phyloP scores from a whole-genome alignment of 768 basidiomycete genomes.

The Boletus sensibilis region DNA sequence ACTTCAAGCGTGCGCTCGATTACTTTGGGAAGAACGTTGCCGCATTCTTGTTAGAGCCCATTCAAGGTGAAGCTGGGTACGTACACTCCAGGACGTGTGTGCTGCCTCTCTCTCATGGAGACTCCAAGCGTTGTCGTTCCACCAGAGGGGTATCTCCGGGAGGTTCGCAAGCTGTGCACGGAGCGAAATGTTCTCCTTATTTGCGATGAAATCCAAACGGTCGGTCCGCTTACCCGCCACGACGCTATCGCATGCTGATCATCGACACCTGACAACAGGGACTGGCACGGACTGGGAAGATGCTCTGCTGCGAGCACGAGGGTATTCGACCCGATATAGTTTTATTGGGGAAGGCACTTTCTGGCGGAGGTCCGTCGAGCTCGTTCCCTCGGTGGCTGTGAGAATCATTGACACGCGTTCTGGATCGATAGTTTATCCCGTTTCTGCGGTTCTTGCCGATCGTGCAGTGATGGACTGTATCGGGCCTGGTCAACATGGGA shows the following conservation, averaged over 20 bases:
- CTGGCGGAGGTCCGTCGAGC: conserved; percentile 74
- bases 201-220: conserved; percentile 98
- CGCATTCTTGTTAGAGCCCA: conserved; percentile 95
- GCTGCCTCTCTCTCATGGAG: not conserved
- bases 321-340: conserved; percentile 87
- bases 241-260: not conserved
- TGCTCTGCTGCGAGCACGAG: conserved; percentile 90
- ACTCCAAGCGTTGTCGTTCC: conserved; percentile 83
- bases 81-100: conserved; percentile 26
- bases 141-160: conserved; percentile 76
- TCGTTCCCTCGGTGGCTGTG: not conserved
- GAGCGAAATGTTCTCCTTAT: conserved; percentile 94
- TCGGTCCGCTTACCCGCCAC: conserved; percentile 29
- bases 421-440: conserved; percentile 74
- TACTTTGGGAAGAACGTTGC: conserved; percentile 80
- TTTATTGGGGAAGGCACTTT: conserved; percentile 93
- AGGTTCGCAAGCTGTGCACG: conserved; percentile 82
- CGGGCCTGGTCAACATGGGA: conserved; percentile 92
- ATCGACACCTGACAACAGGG: conserved; percentile 48
- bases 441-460: conserved; percentile 91
- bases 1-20: conserved; percentile 79
- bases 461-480: conserved; percentile 94
- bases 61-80: conserved; percentile 98
- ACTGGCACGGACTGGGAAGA: conserved; percentile 88
- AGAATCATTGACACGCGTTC: conserved; percentile 7